These are phyloP conservation scores for sweet orange (Citrus sinensis) DNA, from an alignment of 345 rosid genomes.

Conservation along the genomic window DNA sequence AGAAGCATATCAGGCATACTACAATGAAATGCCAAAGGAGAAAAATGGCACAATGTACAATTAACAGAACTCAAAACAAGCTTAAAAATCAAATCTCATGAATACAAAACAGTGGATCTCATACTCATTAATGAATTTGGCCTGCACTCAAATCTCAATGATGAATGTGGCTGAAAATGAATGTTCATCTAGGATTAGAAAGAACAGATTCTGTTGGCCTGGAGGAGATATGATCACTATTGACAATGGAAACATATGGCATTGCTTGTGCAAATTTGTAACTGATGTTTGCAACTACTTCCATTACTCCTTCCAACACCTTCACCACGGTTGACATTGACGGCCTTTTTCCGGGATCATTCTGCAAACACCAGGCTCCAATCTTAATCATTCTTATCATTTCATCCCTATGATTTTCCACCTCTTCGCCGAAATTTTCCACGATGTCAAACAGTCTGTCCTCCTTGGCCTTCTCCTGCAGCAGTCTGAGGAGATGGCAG, in stretches of 20 bases:
- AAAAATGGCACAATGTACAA: not conserved
- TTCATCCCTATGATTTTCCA: conserved; percentile 13
- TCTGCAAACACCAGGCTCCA: conserved; percentile 32
- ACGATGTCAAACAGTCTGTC: conserved; percentile 19
- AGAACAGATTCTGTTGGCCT: conserved; percentile 6
- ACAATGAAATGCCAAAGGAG: not conserved
- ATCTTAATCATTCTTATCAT: conserved; percentile 17
- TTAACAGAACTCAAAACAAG: not conserved
- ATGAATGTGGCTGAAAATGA: not conserved
- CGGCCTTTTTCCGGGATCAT: conserved; percentile 27
- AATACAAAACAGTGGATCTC: not conserved
- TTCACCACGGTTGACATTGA: conserved; percentile 29
- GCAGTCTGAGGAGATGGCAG: conserved; percentile 18
- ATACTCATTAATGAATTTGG: not conserved
- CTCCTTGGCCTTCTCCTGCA: conserved; percentile 23
- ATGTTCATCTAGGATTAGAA: conserved; percentile 18
- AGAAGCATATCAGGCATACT: not conserved
- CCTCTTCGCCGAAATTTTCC: conserved; percentile 9
- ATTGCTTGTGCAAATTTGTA: not conserved
- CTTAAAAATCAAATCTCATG: not conserved
- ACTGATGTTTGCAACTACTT: not conserved
- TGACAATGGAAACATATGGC: not conserved
- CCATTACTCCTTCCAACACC: conserved; percentile 28
- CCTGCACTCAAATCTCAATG: not conserved
- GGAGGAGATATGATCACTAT: not conserved